Evolutionary conservation across 164 flowering plant genomes (phyloP), one percentile per base, ranked within the genome.

Genomic region (Piper longum): DNA sequence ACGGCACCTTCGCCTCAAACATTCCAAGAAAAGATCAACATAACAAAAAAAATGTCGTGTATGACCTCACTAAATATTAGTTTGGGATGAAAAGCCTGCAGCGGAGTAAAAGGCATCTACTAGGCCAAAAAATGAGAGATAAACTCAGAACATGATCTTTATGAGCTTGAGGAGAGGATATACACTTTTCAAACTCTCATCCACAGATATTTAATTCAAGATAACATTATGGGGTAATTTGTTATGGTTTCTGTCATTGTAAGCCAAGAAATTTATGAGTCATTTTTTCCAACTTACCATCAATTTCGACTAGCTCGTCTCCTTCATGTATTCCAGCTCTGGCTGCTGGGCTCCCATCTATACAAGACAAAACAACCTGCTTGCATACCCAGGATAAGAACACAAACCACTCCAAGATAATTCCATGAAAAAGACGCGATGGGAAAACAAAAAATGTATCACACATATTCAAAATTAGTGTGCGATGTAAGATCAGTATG

Each of bases 291-390:
- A 43, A 64, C 71, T 54, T 77, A 91, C 98, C 97, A 77, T 89
- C 82, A 63, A 90, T 89, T 74, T 93, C 97, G 70, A 86, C 66
- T 64, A 93, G 71, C 74, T 90, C 88, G 75, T 88, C 96, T 69
- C 99, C 99, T 75, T 82, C 92, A 65, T 77, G 89, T 71, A 93
- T 88, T 44, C 97, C 97, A 73, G 97, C 99, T 73, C 89, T 96
- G 41, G 83, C 85, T 66, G 97, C 97, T 55, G 99, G 99, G 71
- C 99, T 81, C 61, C 86, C 95, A 59, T 90, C 89, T 58, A 93
- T 65, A 64, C 92, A 85, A 60, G 96, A 86, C 78, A 85, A 64
- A 67, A 93, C 96, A 66, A 90, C 87, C 99, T 93, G 81, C 57
- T 69, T 5, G 57, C 12, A 0, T 55, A 59, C 54, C 56, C 41